These are phyloP conservation scores for Quercus phellos DNA, from an alignment of 331 rosid genomes.

Conservation along the genomic window DNA sequence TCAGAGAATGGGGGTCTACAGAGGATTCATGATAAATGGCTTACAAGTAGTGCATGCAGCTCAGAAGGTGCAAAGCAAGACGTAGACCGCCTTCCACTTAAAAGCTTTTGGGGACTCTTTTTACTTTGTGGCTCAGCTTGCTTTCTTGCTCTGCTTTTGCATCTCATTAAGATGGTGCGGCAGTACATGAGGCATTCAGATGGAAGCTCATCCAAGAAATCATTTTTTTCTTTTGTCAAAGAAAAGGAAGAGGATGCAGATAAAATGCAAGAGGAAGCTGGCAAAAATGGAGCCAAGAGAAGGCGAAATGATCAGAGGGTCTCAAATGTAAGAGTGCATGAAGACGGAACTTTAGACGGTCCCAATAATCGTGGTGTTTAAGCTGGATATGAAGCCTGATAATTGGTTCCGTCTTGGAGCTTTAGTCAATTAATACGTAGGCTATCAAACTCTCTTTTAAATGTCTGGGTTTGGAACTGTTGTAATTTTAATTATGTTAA, in stretches of 20 bases:
- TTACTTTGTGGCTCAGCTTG: constrained; percentile 47
- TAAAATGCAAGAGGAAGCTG: background rate
- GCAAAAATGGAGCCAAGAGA: background rate
- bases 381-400: background rate
- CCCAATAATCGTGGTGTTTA: too few species aligned
- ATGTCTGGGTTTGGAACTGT: too few species aligned
- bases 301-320: background rate
- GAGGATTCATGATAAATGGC: constrained; percentile 68
- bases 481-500: too few species aligned
- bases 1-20: constrained; percentile 61
- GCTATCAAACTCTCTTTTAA: too few species aligned
- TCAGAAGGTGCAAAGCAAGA: constrained; percentile 47
- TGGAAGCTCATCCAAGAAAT: background rate
- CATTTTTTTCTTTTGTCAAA: constrained; percentile 31
- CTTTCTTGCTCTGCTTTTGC: constrained; percentile 35
- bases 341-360: background rate
- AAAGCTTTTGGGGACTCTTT: constrained; percentile 68
- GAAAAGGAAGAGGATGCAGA: constrained; percentile 17
- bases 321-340: constrained; percentile 3
- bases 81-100: constrained; percentile 44
- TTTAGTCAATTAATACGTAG: background rate
- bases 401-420: background rate
- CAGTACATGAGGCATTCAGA: constrained; percentile 17
- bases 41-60: constrained; percentile 52
- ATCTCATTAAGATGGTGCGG: constrained; percentile 20